A percentile compares a stretch with the other conserved stretches of the same genome.
These are phyloP conservation scores for Plasmodium sp. DNA, from an alignment of 169 alveolate genomes.

Conservation along the genomic window DNA sequence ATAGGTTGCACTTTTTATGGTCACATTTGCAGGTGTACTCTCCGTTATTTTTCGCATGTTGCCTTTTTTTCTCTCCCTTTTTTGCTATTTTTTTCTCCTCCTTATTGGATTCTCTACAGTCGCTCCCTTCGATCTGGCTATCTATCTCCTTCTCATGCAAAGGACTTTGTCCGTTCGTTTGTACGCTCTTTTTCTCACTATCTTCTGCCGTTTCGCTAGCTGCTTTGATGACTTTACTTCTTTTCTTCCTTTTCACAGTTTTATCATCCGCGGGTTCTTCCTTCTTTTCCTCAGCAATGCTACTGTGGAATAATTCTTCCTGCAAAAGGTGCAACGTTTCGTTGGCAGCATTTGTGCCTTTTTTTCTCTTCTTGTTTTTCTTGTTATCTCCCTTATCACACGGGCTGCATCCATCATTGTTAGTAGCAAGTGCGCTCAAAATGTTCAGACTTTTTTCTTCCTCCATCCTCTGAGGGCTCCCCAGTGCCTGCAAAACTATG, in stretches of 20 bases:
- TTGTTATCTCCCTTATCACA: neutral
- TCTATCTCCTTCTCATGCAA: neutral
- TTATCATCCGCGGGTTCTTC: neutral
- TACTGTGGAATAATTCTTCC: neutral
- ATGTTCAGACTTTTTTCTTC: neutral
- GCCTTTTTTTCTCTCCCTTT: slow-evolving; percentile 2
- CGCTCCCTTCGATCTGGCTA: neutral
- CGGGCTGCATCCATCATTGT: neutral
- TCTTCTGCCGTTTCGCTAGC: slow-evolving; percentile 1
- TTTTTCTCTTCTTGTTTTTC: neutral
- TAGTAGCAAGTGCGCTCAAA: neutral
- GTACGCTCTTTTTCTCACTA: neutral
- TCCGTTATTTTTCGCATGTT: neutral
- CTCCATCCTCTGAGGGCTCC: neutral
- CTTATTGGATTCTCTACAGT: neutral
- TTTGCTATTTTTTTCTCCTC: slow-evolving; percentile 25
- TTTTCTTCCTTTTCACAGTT: slow-evolving; percentile 4
- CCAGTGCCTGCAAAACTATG: neutral
- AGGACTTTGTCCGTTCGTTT: neutral
- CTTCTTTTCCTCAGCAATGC: neutral
- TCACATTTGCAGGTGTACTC: slow-evolving; percentile 29
- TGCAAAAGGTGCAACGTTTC: neutral
- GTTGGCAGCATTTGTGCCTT: neutral
- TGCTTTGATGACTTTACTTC: neutral
- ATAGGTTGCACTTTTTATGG: neutral